A percentile compares a stretch with the other conserved stretches of the same genome.
phyloP scores from a whole-genome alignment of 495 filamentous ascomycete species.

The Penicillium salamii region DNA sequence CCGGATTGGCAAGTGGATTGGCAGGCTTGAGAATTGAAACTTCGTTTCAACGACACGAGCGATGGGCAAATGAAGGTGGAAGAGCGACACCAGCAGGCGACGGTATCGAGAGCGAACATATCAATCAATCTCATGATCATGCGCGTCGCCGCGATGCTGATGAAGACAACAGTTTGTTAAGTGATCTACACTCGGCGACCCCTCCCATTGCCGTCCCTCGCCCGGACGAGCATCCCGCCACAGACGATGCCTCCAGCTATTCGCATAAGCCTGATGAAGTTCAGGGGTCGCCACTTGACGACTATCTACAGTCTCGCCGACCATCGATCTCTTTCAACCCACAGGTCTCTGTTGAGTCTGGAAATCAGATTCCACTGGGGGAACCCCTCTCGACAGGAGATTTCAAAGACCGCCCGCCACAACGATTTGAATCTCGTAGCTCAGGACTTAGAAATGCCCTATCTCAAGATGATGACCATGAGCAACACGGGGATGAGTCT shows the following conservation, averaged over 20 bases:
- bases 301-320: conserved; percentile 38
- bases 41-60: conserved; percentile 30
- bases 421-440: conserved; percentile 36
- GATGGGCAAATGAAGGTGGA: conserved; percentile 27
- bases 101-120: conserved; percentile 46
- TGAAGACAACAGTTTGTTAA: conserved; percentile 45
- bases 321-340: conserved; percentile 46
- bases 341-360: conserved; percentile 37
- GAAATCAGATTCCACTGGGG: conserved; percentile 34
- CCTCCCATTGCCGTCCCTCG: conserved; percentile 48
- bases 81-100: conserved; percentile 30
- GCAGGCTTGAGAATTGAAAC: conserved; percentile 45
- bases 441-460: conserved; percentile 42
- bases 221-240: conserved; percentile 27
- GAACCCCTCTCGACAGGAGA: conserved; percentile 40
- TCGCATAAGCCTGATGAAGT: conserved; percentile 45
- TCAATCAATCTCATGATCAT: conserved; percentile 41
- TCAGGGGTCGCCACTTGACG: conserved; percentile 39
- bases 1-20: conserved; percentile 19
- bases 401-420: conserved; percentile 18
- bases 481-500: conserved; percentile 10
- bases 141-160: conserved; percentile 45
- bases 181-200: conserved; percentile 44
- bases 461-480: conserved; percentile 29
- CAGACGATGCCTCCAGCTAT: conserved; percentile 24